A percentile compares a stretch with the other conserved stretches of the same genome.
Evolutionary conservation across 805 yeast genomes (phyloP).

Genomic region (Metschnikowia dekortorum): DNA sequence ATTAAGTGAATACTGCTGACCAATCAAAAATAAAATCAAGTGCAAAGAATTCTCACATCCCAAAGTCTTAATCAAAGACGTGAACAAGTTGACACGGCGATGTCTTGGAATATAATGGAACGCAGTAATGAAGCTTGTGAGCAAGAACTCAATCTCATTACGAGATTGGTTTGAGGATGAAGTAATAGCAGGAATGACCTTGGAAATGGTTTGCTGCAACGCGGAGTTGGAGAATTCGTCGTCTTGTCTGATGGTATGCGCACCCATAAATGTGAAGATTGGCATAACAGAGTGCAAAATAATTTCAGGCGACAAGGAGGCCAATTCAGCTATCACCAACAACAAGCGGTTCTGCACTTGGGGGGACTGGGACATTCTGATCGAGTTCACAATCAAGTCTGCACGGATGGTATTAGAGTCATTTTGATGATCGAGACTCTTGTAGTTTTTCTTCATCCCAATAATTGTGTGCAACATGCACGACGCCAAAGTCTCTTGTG

Average conservation of each 20-base stretch:
- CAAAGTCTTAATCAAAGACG: conserved; percentile 71
- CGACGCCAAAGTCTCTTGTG: conserved; percentile 85
- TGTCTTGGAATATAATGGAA: conserved; percentile 95
- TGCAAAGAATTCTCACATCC: conserved; percentile 66
- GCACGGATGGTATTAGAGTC: conserved; percentile 75
- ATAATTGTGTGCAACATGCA: conserved; percentile 73
- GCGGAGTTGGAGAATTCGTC: conserved; percentile 92
- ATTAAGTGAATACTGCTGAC: conserved; percentile 63
- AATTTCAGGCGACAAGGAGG: conserved; percentile 83
- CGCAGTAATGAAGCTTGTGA: conserved; percentile 90
- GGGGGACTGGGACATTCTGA: conserved; percentile 84
- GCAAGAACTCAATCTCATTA: conserved; percentile 72
- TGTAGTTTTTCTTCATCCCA: conserved; percentile 38
- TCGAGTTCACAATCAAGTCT: conserved; percentile 85
- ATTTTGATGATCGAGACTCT: conserved; percentile 29
- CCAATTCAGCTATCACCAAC: conserved; percentile 81
- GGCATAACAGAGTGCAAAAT: conserved; percentile 98
- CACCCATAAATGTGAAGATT: conserved; percentile 99
- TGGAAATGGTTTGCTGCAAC: conserved; percentile 83
- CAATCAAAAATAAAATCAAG: conserved; percentile 70
- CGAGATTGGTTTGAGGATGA: conserved; percentile 43
- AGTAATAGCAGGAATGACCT: conserved; percentile 84
- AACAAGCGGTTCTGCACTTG: conserved; percentile 90
- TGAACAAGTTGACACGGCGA: conserved; percentile 81
- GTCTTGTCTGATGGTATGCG: conserved; percentile 93